Conservation (phyloP, 768 basidiomycete species). For the Xerocomus potaroensis region DNA sequence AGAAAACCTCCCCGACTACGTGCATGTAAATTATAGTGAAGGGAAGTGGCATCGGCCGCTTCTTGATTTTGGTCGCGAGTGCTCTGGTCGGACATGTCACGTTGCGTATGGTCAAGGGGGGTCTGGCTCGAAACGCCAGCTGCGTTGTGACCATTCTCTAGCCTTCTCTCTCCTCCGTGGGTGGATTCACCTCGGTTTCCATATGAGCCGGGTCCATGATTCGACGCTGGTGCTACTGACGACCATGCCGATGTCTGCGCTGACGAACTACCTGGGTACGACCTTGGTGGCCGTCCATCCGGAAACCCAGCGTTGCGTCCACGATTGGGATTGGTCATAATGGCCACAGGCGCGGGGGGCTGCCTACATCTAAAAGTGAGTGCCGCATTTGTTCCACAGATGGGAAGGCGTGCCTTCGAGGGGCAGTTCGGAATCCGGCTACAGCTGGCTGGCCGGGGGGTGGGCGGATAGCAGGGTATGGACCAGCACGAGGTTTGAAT, state of each 20-base stretch:
- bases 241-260: not conserved
- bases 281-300: slow-evolving; percentile 9
- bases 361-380: slow-evolving; percentile 15
- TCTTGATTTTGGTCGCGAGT: slow-evolving; percentile 4
- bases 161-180: slow-evolving; percentile 8
- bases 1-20: slow-evolving; percentile 29
- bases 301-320: slow-evolving; percentile 29
- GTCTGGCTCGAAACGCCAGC: not conserved
- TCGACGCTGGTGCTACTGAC: slow-evolving; percentile 1
- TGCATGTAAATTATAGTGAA: slow-evolving; percentile 10
- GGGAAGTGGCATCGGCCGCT: not conserved
- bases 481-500: slow-evolving; percentile 67
- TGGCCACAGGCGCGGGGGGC: slow-evolving; percentile 51
- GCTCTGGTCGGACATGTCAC: not conserved
- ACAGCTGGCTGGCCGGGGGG: slow-evolving; percentile 49
- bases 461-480: slow-evolving; percentile 57
- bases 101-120: not conserved
- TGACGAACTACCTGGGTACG: slow-evolving; percentile 9
- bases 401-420: slow-evolving; percentile 15
- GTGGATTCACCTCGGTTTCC: not conserved
- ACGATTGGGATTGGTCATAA: slow-evolving; percentile 73
- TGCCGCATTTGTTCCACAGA: not conserved
- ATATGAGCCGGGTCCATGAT: not conserved
- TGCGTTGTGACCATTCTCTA: slow-evolving; percentile 6
- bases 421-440: slow-evolving; percentile 64